Evolutionary conservation across 192 early-diverging fungal genomes (phyloP).

Genomic region (Coemansia sp.): DNA sequence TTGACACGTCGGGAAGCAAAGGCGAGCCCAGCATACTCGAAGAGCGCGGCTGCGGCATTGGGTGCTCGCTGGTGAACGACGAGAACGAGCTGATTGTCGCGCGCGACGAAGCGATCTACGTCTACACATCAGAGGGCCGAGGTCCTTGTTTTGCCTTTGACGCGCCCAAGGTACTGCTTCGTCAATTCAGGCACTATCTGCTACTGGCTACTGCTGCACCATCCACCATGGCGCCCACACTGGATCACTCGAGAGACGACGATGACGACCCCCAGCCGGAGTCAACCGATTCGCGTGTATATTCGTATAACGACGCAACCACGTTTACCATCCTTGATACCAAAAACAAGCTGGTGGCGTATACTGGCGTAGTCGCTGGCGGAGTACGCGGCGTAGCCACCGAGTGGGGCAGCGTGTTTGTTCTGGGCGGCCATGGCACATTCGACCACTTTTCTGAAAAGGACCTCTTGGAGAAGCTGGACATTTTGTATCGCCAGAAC

Average conservation of each 20-base stretch:
- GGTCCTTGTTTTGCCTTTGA: slow-evolving; percentile 92
- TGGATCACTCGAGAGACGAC: slow-evolving; percentile 31
- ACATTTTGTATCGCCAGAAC: slow-evolving; percentile 86
- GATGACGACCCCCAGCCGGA: slow-evolving; percentile 60
- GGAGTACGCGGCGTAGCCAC: slow-evolving; percentile 68
- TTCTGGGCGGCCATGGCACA: slow-evolving; percentile 60
- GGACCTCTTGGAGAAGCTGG: slow-evolving; percentile 81
- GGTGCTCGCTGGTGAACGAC: slow-evolving; percentile 72
- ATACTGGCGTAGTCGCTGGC: slow-evolving; percentile 69
- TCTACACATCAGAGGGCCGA: slow-evolving; percentile 87
- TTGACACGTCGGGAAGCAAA: slow-evolving; percentile 39
- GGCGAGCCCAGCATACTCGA: slow-evolving; percentile 60
- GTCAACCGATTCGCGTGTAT: slow-evolving; percentile 30
- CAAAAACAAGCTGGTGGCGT: slow-evolving; percentile 89
- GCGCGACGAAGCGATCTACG: slow-evolving; percentile 87
- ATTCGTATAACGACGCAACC: slow-evolving; percentile 50
- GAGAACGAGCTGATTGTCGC: slow-evolving; percentile 79
- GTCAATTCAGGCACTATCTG: slow-evolving; percentile 34
- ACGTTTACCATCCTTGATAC: slow-evolving; percentile 79
- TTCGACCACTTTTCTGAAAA: slow-evolving; percentile 75
- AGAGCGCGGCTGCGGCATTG: slow-evolving; percentile 74
- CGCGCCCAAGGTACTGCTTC: slow-evolving; percentile 44
- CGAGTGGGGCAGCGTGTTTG: slow-evolving; percentile 90
- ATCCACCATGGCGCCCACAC: slow-evolving; percentile 22
- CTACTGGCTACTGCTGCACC: slow-evolving; percentile 33